These are phyloP conservation scores for Xylaria castorea DNA, from an alignment of 495 filamentous ascomycete species.

Conservation along the genomic window DNA sequence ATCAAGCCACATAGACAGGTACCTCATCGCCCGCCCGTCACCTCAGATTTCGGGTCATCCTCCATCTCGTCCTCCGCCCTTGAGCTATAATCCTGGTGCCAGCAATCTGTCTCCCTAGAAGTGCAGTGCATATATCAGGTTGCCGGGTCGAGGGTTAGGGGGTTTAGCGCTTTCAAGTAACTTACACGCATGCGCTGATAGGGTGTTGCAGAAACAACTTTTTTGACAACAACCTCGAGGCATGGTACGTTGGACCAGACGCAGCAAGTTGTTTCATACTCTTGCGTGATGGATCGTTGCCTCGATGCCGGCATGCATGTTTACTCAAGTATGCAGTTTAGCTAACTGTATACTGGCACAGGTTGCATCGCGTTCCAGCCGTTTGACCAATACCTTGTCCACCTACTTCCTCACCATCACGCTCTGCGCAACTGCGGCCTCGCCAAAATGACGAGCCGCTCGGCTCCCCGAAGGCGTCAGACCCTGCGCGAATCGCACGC, in stretches of 20 bases:
- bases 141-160: neutral
- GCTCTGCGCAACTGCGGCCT: conserved; percentile 8
- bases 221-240: neutral
- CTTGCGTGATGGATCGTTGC: neutral
- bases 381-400: neutral
- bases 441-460: conserved; percentile 42
- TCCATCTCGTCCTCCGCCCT: neutral
- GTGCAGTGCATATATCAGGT: neutral
- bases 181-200: conserved; percentile 17
- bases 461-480: conserved; percentile 42
- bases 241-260: conserved; percentile 4
- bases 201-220: conserved; percentile 1
- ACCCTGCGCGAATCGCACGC: conserved; percentile 44
- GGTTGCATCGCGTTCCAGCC: neutral
- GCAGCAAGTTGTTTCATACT: neutral
- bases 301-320: neutral
- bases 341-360: conserved; percentile 5
- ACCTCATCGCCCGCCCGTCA: neutral
- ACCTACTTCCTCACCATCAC: conserved; percentile 14
- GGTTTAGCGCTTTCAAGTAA: conserved; percentile 1
- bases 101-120: conserved; percentile 5
- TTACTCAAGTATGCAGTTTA: neutral
- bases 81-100: neutral
- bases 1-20: conserved; percentile 29
- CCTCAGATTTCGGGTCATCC: neutral